Conservation (phyloP, 495 filamentous ascomycete species). For the Xylaria cubensis region DNA sequence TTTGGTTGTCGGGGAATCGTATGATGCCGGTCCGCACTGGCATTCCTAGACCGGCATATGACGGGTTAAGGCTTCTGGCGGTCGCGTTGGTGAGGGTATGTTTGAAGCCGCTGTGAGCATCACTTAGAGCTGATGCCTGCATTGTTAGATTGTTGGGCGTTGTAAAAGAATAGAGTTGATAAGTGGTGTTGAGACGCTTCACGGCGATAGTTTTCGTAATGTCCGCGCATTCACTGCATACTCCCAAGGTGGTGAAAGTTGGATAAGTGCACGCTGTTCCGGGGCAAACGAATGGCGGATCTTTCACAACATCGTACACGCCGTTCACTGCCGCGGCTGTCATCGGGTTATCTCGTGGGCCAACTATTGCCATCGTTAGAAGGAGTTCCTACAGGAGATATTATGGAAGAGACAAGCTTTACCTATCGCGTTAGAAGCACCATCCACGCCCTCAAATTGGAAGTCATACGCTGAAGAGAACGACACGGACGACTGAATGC, state of each 20-base stretch:
- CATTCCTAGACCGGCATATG: slow-evolving; percentile 8
- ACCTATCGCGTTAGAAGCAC: slow-evolving; percentile 13
- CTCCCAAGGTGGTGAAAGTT: slow-evolving; percentile 7
- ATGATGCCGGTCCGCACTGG: slow-evolving; percentile 4
- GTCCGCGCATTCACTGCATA: slow-evolving; percentile 16
- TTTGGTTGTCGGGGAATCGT: slow-evolving; percentile 2
- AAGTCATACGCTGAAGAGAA: slow-evolving; percentile 7
- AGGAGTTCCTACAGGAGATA: background rate
- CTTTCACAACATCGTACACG: slow-evolving; percentile 16
- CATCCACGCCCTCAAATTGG: background rate
- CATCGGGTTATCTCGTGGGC: slow-evolving; percentile 12
- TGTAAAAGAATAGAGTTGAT: background rate
- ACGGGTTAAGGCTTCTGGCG: background rate
- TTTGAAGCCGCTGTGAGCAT: slow-evolving; percentile 14
- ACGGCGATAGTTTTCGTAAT: slow-evolving; percentile 1
- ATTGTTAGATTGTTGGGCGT: slow-evolving; percentile 12
- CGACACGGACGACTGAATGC: slow-evolving; percentile 9
- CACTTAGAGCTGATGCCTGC: background rate
- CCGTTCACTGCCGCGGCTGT: slow-evolving; percentile 12
- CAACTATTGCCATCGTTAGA: slow-evolving; percentile 5
- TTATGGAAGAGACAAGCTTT: background rate
- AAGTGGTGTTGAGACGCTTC: background rate
- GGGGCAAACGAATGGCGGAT: slow-evolving; percentile 15
- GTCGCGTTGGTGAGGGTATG: slow-evolving; percentile 14
- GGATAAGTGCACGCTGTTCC: slow-evolving; percentile 16